A percentile compares a stretch with the other conserved stretches of the same genome.
phyloP scores from a whole-genome alignment of 768 basidiomycete species.

The Flagelloscypha sp. region DNA sequence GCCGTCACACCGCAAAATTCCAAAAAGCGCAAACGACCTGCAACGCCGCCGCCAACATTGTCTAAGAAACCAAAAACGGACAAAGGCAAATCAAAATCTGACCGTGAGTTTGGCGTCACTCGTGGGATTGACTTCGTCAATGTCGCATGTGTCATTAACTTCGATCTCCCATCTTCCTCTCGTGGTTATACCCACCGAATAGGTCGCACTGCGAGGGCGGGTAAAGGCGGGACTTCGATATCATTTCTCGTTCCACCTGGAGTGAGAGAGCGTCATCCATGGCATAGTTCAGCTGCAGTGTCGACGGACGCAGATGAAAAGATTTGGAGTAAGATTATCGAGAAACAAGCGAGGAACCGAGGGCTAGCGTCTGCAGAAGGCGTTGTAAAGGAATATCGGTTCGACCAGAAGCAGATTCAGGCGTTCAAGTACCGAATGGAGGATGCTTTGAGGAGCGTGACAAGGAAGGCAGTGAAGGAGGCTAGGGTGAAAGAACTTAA shows the following conservation, averaged over 20 bases:
- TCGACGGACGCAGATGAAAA: too few relatives aligned
- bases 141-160: slow-evolving; percentile 96
- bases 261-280: slow-evolving; percentile 74
- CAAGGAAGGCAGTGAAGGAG: slow-evolving; percentile 77
- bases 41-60: slow-evolving; percentile 28
- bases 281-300: too few relatives aligned
- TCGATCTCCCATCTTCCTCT: slow-evolving; percentile 86
- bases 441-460: slow-evolving; percentile 85
- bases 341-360: slow-evolving; percentile 46
- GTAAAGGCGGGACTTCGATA: slow-evolving; percentile 84
- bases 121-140: slow-evolving; percentile 96
- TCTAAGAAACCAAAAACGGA: slow-evolving; percentile 41
- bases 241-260: slow-evolving; percentile 74
- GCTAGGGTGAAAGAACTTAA: slow-evolving; percentile 92
- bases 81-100: slow-evolving; percentile 30
- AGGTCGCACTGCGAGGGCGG: slow-evolving; percentile 94
- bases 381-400: slow-evolving; percentile 90
- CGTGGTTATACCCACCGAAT: slow-evolving; percentile 92
- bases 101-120: slow-evolving; percentile 87
- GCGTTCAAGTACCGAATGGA: slow-evolving; percentile 98
- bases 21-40: slow-evolving; percentile 53
- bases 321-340: too few relatives aligned
- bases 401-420: slow-evolving; percentile 94
- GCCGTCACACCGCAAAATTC: slow-evolving; percentile 14
- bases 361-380: slow-evolving; percentile 34